These are phyloP conservation scores for Colletotrichum tropicale DNA, from an alignment of 2,329 filamentous ascomycete species.

Conservation along the genomic window DNA sequence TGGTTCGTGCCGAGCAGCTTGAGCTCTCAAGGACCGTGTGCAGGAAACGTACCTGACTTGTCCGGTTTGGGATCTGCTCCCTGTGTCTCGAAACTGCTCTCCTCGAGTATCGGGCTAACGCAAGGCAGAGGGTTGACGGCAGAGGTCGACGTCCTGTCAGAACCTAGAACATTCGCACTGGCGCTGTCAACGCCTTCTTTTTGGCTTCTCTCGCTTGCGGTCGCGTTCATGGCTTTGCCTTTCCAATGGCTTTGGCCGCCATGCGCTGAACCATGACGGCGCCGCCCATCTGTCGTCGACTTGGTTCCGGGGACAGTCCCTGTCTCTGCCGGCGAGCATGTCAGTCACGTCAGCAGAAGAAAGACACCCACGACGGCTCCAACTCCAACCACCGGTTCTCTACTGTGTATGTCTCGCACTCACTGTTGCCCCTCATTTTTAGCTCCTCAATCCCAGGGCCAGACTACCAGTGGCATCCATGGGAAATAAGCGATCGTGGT, in stretches of 20 bases:
- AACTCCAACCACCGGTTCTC: not conserved
- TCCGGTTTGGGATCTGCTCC: slow-evolving; percentile 4
- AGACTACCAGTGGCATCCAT: slow-evolving; percentile 3
- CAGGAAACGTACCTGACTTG: slow-evolving; percentile 14
- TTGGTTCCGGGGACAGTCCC: not conserved
- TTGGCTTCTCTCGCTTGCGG: not conserved
- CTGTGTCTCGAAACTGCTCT: not conserved
- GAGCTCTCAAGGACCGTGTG: not conserved
- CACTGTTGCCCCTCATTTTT: slow-evolving; percentile 8
- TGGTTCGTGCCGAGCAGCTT: not conserved
- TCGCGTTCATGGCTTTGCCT: not conserved
- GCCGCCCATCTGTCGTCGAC: not conserved
- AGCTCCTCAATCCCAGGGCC: not conserved
- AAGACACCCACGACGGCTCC: not conserved
- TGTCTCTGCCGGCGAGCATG: not conserved
- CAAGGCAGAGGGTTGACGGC: not conserved
- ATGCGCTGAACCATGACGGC: not conserved
- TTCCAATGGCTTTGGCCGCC: not conserved
- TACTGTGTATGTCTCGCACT: not conserved
- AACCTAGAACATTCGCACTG: slow-evolving; percentile 3
- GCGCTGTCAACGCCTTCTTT: slow-evolving; percentile 3
- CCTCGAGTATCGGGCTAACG: slow-evolving; percentile 6
- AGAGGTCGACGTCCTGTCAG: not conserved
- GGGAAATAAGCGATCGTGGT: slow-evolving; percentile 1
- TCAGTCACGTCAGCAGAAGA: not conserved